Percentiles rank a stretch among this genome's conserved stretches.
Conservation (phyloP, 768 basidiomycete species). For the Multifurca ochricompacta region DNA sequence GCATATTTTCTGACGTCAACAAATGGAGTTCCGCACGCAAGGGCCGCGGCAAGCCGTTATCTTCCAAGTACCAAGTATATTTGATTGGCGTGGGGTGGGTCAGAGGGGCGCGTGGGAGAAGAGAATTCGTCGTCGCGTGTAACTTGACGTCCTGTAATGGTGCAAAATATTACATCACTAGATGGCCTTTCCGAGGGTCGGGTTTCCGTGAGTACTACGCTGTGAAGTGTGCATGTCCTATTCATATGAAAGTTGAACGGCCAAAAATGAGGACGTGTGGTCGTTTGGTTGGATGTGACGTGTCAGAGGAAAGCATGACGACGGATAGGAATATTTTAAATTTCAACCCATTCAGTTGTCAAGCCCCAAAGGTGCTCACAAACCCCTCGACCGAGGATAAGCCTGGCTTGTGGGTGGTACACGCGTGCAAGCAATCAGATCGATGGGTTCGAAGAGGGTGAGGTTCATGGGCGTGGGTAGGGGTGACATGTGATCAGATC, state of each 20-base stretch:
- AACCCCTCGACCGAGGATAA: neutral
- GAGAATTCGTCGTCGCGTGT: neutral
- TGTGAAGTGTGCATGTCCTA: too few species aligned
- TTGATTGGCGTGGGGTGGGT: neutral
- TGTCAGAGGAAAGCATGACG: neutral
- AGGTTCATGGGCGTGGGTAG: neutral
- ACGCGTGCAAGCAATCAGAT: neutral
- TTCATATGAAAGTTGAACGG: neutral
- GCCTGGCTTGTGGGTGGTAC: neutral
- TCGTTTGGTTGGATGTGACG: conserved; percentile 1
- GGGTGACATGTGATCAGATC: conserved; percentile 7
- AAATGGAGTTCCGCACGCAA: neutral
- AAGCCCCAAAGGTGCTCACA: neutral
- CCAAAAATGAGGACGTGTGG: neutral
- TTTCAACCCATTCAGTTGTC: too few species aligned
- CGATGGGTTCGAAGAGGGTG: neutral
- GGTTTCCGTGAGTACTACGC: neutral
- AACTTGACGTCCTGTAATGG: neutral
- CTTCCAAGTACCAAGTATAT: neutral
- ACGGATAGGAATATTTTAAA: neutral
- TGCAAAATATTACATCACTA: too few species aligned
- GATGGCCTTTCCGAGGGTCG: neutral
- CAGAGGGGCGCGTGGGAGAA: neutral
- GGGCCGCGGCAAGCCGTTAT: neutral
- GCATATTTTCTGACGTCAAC: neutral